A percentile compares a stretch with the other conserved stretches of the same genome.
These are phyloP conservation scores for Nicotiana otophora DNA, from an alignment of 257 asterid genomes.

Conservation along the genomic window DNA sequence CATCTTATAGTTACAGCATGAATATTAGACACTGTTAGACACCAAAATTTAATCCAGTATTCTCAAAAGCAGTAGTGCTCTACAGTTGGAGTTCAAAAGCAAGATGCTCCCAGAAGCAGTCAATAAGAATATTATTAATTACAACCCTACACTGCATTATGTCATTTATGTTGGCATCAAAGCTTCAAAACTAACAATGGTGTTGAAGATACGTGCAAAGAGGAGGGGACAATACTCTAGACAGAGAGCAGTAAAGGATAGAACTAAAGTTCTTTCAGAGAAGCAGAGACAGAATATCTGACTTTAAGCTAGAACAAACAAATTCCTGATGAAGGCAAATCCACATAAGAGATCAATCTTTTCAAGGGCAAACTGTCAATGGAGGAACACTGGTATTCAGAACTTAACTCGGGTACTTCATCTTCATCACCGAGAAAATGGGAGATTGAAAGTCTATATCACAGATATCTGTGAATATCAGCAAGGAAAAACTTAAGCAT, in stretches of 20 bases:
- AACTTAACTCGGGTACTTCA: neutral
- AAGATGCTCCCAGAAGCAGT: neutral
- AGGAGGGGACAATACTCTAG: neutral
- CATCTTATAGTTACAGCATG: neutral
- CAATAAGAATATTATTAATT: neutral
- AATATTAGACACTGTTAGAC: neutral
- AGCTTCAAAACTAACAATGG: neutral
- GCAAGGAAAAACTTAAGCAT: neutral
- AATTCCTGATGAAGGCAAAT: neutral
- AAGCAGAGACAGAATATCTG: neutral
- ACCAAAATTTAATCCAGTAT: neutral
- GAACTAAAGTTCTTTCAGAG: neutral
- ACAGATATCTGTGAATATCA: neutral
- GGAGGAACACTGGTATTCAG: neutral
- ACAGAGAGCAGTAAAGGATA: neutral
- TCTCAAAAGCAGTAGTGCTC: neutral
- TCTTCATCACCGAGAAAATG: neutral
- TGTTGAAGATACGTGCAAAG: neutral
- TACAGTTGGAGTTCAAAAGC: neutral
- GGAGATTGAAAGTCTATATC: neutral
- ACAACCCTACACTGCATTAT: neutral
- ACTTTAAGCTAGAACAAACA: neutral
- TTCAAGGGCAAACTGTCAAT: neutral
- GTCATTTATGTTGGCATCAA: neutral
- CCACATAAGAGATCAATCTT: neutral